phyloP scores from a whole-genome alignment of 78 protist species.

The Ministeria vibrans region DNA sequence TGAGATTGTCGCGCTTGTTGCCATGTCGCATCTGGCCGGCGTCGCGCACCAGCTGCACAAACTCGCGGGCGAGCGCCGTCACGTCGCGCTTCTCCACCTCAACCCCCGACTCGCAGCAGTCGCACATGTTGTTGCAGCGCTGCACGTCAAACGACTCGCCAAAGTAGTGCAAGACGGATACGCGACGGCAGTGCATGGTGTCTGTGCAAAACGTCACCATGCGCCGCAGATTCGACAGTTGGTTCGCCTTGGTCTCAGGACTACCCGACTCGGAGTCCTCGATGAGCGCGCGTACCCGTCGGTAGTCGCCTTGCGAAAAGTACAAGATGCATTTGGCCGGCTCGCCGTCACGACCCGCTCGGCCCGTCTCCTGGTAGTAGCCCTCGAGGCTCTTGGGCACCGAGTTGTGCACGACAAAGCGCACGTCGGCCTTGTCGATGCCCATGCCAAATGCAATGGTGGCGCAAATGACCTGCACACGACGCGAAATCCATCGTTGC shows the following conservation, averaged over 20 bases:
- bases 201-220: slow-evolving; percentile 63
- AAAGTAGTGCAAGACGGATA: slow-evolving; percentile 7
- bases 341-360: slow-evolving; percentile 92
- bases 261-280: too few species aligned
- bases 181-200: slow-evolving; percentile 24
- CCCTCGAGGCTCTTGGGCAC: slow-evolving; percentile 95
- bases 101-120: slow-evolving; percentile 12
- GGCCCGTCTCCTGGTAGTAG: slow-evolving; percentile 90
- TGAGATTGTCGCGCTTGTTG: background rate
- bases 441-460: slow-evolving; percentile 99
- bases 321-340: slow-evolving; percentile 61
- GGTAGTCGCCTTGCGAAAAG: slow-evolving; percentile 50
- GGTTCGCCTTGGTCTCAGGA: background rate
- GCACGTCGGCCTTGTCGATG: slow-evolving; percentile 92
- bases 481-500: slow-evolving; percentile 47
- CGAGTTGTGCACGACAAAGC: slow-evolving; percentile 93
- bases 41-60: background rate
- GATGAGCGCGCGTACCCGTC: background rate
- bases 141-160: slow-evolving; percentile 10
- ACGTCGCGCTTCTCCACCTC: background rate
- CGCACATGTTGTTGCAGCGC: slow-evolving; percentile 14
- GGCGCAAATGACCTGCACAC: slow-evolving; percentile 71
- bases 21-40: background rate
- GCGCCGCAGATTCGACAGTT: background rate
- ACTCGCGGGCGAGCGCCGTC: background rate